phyloP scores from a whole-genome alignment of 2,329 filamentous ascomycete species.

The Apiospora rasikravindrae region DNA sequence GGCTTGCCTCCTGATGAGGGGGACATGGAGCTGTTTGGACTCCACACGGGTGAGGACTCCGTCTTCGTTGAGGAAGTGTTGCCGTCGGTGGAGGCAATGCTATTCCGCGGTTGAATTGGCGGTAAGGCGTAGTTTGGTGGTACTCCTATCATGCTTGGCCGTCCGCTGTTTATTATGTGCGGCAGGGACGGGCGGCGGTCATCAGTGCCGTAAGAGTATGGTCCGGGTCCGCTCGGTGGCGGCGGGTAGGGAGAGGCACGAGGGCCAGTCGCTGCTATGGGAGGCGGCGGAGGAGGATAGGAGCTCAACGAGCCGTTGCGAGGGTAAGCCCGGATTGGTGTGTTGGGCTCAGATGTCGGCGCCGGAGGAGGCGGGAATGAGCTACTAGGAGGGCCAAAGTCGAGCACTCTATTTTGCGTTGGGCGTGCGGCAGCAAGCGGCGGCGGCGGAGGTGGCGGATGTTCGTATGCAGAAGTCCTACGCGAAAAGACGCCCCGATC shows the following conservation, averaged over 20 bases:
- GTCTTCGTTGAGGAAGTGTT: slow-evolving; percentile 7
- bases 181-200: slow-evolving; percentile 24
- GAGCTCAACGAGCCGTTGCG: slow-evolving; percentile 1
- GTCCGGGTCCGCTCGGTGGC: neutral
- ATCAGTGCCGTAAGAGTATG: neutral
- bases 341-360: slow-evolving; percentile 22
- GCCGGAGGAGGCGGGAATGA: slow-evolving; percentile 20
- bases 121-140: neutral
- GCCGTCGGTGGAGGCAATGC: slow-evolving; percentile 6
- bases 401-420: slow-evolving; percentile 11
- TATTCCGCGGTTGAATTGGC: slow-evolving; percentile 6
- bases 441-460: slow-evolving; percentile 32
- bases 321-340: slow-evolving; percentile 19
- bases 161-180: neutral
- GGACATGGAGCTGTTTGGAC: slow-evolving; percentile 5
- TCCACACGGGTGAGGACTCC: slow-evolving; percentile 17
- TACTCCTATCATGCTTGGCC: neutral
- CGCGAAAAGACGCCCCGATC: slow-evolving; percentile 35
- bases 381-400: slow-evolving; percentile 17
- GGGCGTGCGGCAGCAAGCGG: slow-evolving; percentile 23
- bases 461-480: slow-evolving; percentile 36
- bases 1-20: slow-evolving; percentile 10
- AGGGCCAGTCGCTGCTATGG: neutral
- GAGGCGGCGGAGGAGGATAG: neutral
- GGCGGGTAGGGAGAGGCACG: slow-evolving; percentile 3